Evolutionary conservation across 257 asterid genomes (phyloP).

Genomic region (Cordia subcordata): DNA sequence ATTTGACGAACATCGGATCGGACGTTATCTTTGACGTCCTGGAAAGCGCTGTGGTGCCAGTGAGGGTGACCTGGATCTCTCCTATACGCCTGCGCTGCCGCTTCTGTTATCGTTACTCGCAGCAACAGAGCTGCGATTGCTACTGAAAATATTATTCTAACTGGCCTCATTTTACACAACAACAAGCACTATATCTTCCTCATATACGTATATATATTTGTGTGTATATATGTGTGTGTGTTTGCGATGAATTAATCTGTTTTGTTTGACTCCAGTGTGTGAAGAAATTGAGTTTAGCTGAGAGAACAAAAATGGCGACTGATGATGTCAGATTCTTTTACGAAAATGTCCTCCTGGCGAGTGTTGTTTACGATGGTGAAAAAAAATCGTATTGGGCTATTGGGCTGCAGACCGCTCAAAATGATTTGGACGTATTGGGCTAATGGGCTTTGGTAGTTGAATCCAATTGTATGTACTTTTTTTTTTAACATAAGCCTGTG

Average conservation of each 20-base stretch:
- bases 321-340: slow-evolving; percentile 8
- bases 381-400: too few species aligned
- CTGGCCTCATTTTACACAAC: not conserved
- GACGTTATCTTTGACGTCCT: slow-evolving; percentile 78
- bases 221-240: too few species aligned
- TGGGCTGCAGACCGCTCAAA: too few species aligned
- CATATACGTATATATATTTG: too few species aligned
- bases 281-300: not conserved
- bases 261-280: not conserved
- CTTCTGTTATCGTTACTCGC: slow-evolving; percentile 11
- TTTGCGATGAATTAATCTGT: not conserved
- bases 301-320: not conserved
- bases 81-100: slow-evolving; percentile 73
- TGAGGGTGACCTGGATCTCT: slow-evolving; percentile 97
- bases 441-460: too few species aligned
- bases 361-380: too few species aligned
- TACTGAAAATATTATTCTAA: not conserved
- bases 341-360: too few species aligned
- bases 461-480: too few species aligned
- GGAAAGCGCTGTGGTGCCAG: slow-evolving; percentile 98
- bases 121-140: not conserved
- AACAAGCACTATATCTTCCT: not conserved
- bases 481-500: too few species aligned
- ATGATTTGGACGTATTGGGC: too few species aligned
- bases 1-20: slow-evolving; percentile 91